A percentile compares a stretch with the other conserved stretches of the same genome.
phyloP scores from a whole-genome alignment of 257 asterid species.

The Jaltomata sinuosa region DNA sequence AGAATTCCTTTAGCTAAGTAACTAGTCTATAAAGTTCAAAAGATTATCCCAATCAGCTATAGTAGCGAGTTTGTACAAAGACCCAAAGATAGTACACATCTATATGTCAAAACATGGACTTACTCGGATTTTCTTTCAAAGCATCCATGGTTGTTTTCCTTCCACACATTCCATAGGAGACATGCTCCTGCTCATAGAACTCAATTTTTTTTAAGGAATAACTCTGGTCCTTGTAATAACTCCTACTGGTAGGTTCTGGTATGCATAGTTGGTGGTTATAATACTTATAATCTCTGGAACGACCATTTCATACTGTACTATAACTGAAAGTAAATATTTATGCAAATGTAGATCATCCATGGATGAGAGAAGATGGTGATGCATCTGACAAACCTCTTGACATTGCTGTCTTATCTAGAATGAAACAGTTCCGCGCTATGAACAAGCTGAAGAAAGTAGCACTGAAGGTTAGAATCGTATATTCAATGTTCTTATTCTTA shows the following conservation, averaged over 20 bases:
- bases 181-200: neutral
- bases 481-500: neutral
- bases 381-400: conserved; percentile 94
- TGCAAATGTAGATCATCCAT: conserved; percentile 65
- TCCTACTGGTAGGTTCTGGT: neutral
- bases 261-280: neutral
- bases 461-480: conserved; percentile 45
- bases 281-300: neutral
- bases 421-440: conserved; percentile 97
- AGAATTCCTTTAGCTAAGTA: neutral
- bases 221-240: neutral
- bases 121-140: neutral
- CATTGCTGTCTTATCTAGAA: conserved; percentile 75
- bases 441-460: conserved; percentile 96
- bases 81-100: neutral
- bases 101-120: neutral
- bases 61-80: neutral
- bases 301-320: neutral
- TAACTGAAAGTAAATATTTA: neutral
- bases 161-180: neutral
- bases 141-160: neutral
- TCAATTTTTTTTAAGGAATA: neutral
- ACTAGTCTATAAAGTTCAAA: neutral
- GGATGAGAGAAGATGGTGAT: conserved; percentile 97
- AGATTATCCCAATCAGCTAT: neutral